Evolutionary conservation across 495 filamentous ascomycete genomes (phyloP), one percentile per base, ranked within the genome.

Genomic region (Halenospora varia): DNA sequence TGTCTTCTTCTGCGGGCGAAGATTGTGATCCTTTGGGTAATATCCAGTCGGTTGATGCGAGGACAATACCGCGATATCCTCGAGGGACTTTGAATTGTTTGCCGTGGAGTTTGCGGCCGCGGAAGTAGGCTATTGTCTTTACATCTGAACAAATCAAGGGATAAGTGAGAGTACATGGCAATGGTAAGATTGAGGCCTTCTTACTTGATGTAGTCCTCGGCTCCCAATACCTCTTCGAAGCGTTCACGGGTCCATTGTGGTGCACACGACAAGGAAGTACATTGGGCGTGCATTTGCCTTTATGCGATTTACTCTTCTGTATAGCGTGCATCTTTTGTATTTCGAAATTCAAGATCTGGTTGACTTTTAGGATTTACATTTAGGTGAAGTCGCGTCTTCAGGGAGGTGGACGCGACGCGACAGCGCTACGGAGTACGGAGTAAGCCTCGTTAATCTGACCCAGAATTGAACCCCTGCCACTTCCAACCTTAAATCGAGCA

Each of bases 181-280:
- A n/a, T 29, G 17, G 41, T 41, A 46, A 25, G 40, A 15, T 6
- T 23, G 61, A 52, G 69, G 67, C 65, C 55, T 57, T 51, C 46
- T 11, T 56, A 62, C 62, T 59, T 40, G 56, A 10, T 39, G 46
- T 74, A 70, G 29, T 70, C 54, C 51, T 63, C 66, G 35, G 89
- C 82, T 3, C 72, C 93, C 93, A 97, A 63, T 89, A 89, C n/a
- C 84, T 75, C 26, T 82, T 62, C 3, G 82, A 72, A 1, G 84
- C 79, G 15, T 84, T 77, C 48, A 91, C 75, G 10, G 83, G 73
- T 4, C 93, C 93, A 66, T 88, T 81, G 66, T 95, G 85, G 62
- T 93, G 80, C 63, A 97, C 83, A 52, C 81, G 79, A 65, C 92
- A 96, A 6, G 93, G 93, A 18, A 97, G 81, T 41, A 97, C 73